Evolutionary conservation across 257 asterid species (phyloP), one percentile per base, ranked within the genome.

Genomic region (Plectranthus barbatus): DNA sequence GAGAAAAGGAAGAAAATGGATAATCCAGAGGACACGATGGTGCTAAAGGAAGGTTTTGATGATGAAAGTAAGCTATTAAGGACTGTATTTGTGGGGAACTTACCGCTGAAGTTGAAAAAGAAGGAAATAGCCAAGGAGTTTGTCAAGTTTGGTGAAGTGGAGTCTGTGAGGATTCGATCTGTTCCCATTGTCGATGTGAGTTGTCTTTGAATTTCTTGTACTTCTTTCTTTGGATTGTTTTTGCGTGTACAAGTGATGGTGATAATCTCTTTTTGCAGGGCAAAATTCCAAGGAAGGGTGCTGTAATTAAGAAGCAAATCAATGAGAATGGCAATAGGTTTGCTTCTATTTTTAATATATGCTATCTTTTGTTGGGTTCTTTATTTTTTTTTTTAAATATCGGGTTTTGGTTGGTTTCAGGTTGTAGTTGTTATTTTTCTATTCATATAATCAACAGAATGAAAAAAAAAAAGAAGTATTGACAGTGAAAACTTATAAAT

Each of bases 1-100:
- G 85, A 77, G 81, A 93, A 93, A 87, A 83, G 97, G 87, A 93
- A 90, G 81, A 79, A 83, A 58, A 79, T 82, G 83, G 96, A 93
- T 47, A 81, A 83, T 52, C 81, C 91, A 10, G 93, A 85, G 75
- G 95, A 90, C 73, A 64, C 66, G 60, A 71, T 87, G 85, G 91
- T 93, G 21, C 36, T 86, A 4, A 84, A 82, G 55, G 96, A 89
- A 76, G 96, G 91, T 6, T 89, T 93, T 73, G 99, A 93, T 74
- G 99, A 93, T 63, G 99, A 93, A 72, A 70, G 61, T 44, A 90
- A 93, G 89, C 86, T 90, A 12, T 60, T 85, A 31, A 90, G 97
- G 79, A 90, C 97, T 62, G 81, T 90, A n/a, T 89, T 93, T 57
- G 95, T 87, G 20, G 97, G 99, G 64, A 92, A 93, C 72, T 81